Evolutionary conservation across 805 yeast genomes (phyloP), one percentile per base, ranked within the genome.

Genomic region (Kurtzmaniella fragi): DNA sequence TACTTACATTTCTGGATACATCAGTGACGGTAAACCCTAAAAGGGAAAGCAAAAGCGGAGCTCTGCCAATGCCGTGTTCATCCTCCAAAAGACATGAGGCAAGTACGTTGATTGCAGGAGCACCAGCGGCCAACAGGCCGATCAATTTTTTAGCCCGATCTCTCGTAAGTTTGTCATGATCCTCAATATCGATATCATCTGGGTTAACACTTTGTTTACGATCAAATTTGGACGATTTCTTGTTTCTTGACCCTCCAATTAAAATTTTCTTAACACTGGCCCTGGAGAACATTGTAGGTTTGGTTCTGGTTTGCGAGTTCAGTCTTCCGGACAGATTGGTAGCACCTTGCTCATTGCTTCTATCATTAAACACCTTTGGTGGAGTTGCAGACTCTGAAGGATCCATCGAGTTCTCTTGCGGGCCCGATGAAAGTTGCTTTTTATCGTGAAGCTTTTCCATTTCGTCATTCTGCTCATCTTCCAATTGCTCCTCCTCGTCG

Each of bases 41-140:
- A 58, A 89, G 76, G 13, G 85, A 82, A 30, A 89, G 61, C 31
- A 93, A 59, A 27, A 91, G 68, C 1, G 99, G 96, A 0, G 95
- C 93, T 43, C 96, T 75, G 40, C 81, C 75, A 3, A 75, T 72
- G 1, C 85, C 87, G 47, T 73, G 76, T 43, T 87, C 95, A 56
- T 89, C 96, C 38, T 78, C 75, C 34, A 81, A 68, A 43, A 93
- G 77, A 29, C 81, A 74, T 1, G 95, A 78, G 4, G 93, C 88
- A 4, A 88, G 69, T 41, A 88, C 68, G 41, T 86, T 64, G 0
- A 87, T 81, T 2, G 86, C 83, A 0, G 96, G 90, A 10, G 82
- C 70, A 9, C 85, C 95, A 4, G 84, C 64, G 5, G 75, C 49
- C 42, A 86, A 62, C 20, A 84, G 50, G 11, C 58, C 58, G 10